Evolutionary conservation across 257 asterid genomes (phyloP).

Genomic region (Linaria vulgaris): DNA sequence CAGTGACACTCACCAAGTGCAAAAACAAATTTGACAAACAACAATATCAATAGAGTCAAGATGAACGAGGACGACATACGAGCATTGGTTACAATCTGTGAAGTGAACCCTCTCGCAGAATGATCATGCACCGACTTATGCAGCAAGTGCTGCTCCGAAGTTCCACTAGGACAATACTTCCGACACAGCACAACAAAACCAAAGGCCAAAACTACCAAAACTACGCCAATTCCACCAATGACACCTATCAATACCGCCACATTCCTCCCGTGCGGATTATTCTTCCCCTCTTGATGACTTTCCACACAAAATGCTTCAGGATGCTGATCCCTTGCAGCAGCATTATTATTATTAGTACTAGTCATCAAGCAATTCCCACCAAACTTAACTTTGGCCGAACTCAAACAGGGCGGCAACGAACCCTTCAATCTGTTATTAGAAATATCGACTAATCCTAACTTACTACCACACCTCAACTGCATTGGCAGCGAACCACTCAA

Average conservation of each 20-base stretch:
- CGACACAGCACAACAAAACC: conserved; percentile 49
- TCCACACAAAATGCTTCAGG: conserved; percentile 41
- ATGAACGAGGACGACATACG: conserved; percentile 38
- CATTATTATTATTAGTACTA: too few relatives aligned
- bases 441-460: conserved; percentile 49
- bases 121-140: conserved; percentile 49
- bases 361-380: conserved; percentile 56
- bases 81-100: conserved; percentile 53
- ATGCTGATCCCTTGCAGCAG: conserved; percentile 45
- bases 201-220: conserved; percentile 39
- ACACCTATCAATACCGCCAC: conserved; percentile 44
- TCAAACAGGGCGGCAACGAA: conserved; percentile 55
- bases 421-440: conserved; percentile 63
- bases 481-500: conserved; percentile 47
- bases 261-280: conserved; percentile 30
- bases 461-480: conserved; percentile 43
- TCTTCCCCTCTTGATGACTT: conserved; percentile 20
- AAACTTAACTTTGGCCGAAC: conserved; percentile 32
- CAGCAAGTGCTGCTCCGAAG: conserved; percentile 59
- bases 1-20: too few relatives aligned
- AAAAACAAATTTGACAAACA: background rate
- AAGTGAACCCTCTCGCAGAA: conserved; percentile 38
- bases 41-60: background rate
- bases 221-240: conserved; percentile 37
- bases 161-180: conserved; percentile 40